Evolutionary conservation across 176 grass and related monocot species (phyloP).

Genomic region (Oryza meridionalis): DNA sequence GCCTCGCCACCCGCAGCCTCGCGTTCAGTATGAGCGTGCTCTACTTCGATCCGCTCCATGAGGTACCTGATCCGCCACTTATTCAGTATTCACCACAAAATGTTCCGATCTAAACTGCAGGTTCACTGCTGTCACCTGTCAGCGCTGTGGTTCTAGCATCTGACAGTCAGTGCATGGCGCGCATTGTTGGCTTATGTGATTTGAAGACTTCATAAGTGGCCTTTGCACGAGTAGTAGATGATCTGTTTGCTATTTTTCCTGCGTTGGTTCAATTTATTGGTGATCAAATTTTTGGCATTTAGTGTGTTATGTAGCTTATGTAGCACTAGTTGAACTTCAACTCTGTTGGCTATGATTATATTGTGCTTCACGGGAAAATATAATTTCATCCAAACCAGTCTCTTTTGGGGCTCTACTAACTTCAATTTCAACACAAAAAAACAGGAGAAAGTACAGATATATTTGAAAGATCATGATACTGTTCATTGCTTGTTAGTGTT

Average conservation of each 20-base stretch:
- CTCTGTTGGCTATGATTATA: background rate
- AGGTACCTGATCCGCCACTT: constrained; percentile 55
- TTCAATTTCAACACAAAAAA: background rate
- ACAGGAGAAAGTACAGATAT: background rate
- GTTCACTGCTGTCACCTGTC: background rate
- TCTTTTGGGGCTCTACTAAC: background rate
- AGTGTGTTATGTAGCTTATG: constrained; percentile 1
- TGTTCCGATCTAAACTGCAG: constrained; percentile 26
- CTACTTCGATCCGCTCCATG: constrained; percentile 85
- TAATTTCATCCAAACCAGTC: constrained; percentile 4
- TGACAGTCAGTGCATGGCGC: background rate
- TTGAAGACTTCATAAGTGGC: background rate
- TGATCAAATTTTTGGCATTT: constrained; percentile 25
- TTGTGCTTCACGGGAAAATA: background rate
- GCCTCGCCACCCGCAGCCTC: constrained; percentile 87
- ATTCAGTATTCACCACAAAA: background rate
- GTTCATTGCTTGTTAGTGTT: background rate
- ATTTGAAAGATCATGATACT: background rate
- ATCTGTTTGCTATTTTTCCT: background rate
- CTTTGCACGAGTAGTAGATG: background rate
- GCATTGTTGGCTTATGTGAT: constrained; percentile 4
- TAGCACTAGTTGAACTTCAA: constrained; percentile 7
- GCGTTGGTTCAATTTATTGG: constrained; percentile 16
- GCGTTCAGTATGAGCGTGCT: constrained; percentile 93
- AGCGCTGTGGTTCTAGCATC: constrained; percentile 1